Percentiles rank a stretch among this genome's conserved stretches.
Conservation (phyloP, 345 rosid species). For the Salix exigua region DNA sequence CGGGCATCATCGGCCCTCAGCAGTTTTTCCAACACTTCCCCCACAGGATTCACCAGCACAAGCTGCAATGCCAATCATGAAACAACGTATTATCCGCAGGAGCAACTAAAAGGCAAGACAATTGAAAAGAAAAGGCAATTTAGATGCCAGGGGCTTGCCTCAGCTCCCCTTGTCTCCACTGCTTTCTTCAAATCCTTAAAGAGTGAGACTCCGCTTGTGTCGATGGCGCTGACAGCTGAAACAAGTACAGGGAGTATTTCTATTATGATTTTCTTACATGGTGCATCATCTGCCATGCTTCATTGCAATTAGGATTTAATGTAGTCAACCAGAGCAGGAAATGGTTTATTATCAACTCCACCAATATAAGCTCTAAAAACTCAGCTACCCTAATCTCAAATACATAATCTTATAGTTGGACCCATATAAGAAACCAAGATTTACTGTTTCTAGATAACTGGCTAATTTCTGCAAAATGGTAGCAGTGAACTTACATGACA, state of each 20-base stretch:
- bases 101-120: neutral
- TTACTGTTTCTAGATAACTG: neutral
- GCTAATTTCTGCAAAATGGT: neutral
- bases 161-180: constrained; percentile 45
- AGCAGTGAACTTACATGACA: constrained; percentile 52
- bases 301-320: neutral
- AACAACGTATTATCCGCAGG: neutral
- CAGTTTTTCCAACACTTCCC: constrained; percentile 83
- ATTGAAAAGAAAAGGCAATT: neutral
- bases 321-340: neutral
- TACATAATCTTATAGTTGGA: neutral
- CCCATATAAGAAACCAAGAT: neutral
- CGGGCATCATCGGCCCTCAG: constrained; percentile 51
- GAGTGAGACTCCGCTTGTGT: constrained; percentile 76
- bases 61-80: constrained; percentile 42
- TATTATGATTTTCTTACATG: neutral
- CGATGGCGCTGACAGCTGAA: constrained; percentile 76
- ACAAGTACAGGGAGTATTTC: neutral
- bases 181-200: constrained; percentile 60
- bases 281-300: neutral
- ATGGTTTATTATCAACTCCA: neutral
- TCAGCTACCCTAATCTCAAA: neutral
- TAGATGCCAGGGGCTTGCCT: constrained; percentile 38
- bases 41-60: constrained; percentile 83
- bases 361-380: neutral